Percentiles rank a stretch among this genome's conserved stretches.
These are phyloP conservation scores for Ceratocystis huliohia DNA, from an alignment of 2,329 filamentous ascomycete genomes.

Conservation along the genomic window DNA sequence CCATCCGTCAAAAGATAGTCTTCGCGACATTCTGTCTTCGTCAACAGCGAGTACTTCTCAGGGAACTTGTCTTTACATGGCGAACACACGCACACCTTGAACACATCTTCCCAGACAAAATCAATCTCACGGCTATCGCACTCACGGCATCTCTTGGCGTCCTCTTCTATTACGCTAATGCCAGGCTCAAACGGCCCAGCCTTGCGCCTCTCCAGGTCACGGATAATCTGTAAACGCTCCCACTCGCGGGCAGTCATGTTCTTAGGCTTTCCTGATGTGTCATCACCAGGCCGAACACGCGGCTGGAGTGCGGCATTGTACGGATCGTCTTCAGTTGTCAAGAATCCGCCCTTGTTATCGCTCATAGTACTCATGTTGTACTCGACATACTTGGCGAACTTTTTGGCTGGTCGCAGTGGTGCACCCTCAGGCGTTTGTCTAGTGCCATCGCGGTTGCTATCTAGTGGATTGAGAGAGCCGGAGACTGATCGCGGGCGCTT, in stretches of 20 bases:
- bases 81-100: slow-evolving; percentile 62
- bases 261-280: slow-evolving; percentile 56
- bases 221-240: slow-evolving; percentile 69
- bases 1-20: slow-evolving; percentile 91
- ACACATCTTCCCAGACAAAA: slow-evolving; percentile 84
- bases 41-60: slow-evolving; percentile 88
- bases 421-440: slow-evolving; percentile 46
- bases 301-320: slow-evolving; percentile 58
- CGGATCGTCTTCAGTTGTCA: slow-evolving; percentile 84
- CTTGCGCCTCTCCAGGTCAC: slow-evolving; percentile 58
- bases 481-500: slow-evolving; percentile 6
- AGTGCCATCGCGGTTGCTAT: slow-evolving; percentile 33
- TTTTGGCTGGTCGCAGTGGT: slow-evolving; percentile 61
- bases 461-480: slow-evolving; percentile 37
- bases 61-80: slow-evolving; percentile 78
- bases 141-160: slow-evolving; percentile 67
- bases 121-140: slow-evolving; percentile 80
- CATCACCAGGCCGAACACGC: slow-evolving; percentile 29
- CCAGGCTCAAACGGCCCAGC: slow-evolving; percentile 80
- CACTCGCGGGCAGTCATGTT: slow-evolving; percentile 86
- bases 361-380: slow-evolving; percentile 98
- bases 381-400: slow-evolving; percentile 89
- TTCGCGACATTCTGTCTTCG: slow-evolving; percentile 90
- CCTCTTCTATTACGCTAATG: slow-evolving; percentile 58
- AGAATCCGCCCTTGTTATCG: slow-evolving; percentile 91